Evolutionary conservation across 768 basidiomycete species (phyloP), one percentile per base, ranked within the genome.

Genomic region (Nidularia pulvinata): DNA sequence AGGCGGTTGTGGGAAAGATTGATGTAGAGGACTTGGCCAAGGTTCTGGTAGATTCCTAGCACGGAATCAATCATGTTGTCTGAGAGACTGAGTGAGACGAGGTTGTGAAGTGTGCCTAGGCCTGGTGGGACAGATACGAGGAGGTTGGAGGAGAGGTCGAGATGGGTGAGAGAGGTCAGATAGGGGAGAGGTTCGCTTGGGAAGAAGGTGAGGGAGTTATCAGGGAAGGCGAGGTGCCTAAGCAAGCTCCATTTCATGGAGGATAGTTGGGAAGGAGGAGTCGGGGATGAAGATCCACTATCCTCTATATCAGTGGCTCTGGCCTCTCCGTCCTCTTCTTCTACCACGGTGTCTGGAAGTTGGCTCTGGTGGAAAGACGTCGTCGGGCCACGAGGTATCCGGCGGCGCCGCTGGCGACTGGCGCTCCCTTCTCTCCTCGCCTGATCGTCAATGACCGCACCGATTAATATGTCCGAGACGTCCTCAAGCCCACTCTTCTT

Each of bases 61-160:
- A 98, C 88, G 14, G 95, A 95, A 66, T 96, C 94, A 59, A 99
- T 94, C 84, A 99, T 93, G 73, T 99, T 99, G 69, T 95, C 90
- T 13, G 91, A 80, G n/a, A 99, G 83, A 70, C 97, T 95, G 60
- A 99, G 86, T n/a, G 90, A 91, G 51, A 85, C 70, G 50, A 99
- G 89, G 57, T 87, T 89, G 62, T 86, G 83, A 22, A 99, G 81
- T 5, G 76, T 65, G 13, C 85, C 80, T 33, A 96, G 79, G 19
- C 88, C 89, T 1, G 87, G 68, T 1, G 94, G 94, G n/a, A 95
- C 80, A 33, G 92, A 89, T 42, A 95, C 85, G 46, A 98, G 82
- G 14, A 97, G 83, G 66, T 97, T 97, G 42, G 90, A 91, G 16
- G 94, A 95, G 42, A 96, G 80, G 69, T 96, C 93, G 57, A 96